These are phyloP conservation scores for Aspergillus vadensis DNA, from an alignment of 2,329 filamentous ascomycete species.

Conservation along the genomic window DNA sequence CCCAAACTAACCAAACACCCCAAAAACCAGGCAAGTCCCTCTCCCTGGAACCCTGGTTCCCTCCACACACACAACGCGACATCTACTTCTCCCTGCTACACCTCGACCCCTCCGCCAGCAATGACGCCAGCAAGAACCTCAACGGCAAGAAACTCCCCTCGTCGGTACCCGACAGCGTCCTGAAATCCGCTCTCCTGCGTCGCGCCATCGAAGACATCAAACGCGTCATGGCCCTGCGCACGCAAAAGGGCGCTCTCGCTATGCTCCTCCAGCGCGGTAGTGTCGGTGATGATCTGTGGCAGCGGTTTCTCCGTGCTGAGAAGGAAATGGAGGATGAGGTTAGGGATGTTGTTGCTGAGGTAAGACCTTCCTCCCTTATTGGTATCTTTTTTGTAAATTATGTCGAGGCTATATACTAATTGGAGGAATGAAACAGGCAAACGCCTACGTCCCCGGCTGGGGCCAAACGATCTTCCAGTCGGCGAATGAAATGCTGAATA, in stretches of 20 bases:
- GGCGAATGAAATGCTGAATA: conserved; percentile 92
- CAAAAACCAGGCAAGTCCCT: conserved; percentile 68
- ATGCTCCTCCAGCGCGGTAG: conserved; percentile 83
- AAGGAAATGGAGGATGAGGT: conserved; percentile 98
- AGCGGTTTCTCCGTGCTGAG: conserved; percentile 87
- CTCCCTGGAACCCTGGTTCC: conserved; percentile 92
- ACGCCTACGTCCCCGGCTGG: conserved; percentile 85
- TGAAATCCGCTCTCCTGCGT: conserved; percentile 84
- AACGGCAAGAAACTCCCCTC: conserved; percentile 41
- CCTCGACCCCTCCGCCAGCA: conserved; percentile 59
- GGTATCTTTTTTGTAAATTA: too few species aligned
- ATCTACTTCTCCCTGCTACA: conserved; percentile 92
- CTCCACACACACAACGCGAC: conserved; percentile 84
- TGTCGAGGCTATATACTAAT: too few species aligned
- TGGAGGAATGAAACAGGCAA: conserved; percentile 63
- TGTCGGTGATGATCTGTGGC: conserved; percentile 94
- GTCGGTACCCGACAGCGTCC: conserved; percentile 74
- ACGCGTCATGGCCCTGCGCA: conserved; percentile 84
- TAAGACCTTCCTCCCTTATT: conserved; percentile 43
- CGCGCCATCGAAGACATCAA: conserved; percentile 91
- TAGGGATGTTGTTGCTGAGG: conserved; percentile 89
- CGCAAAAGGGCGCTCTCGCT: conserved; percentile 83
- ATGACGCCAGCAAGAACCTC: conserved; percentile 59
- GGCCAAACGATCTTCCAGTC: conserved; percentile 95
- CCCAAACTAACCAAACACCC: conserved; percentile 21